Conservation (phyloP, 2,329 filamentous ascomycete genomes). For the Fusarium tupiense region DNA sequence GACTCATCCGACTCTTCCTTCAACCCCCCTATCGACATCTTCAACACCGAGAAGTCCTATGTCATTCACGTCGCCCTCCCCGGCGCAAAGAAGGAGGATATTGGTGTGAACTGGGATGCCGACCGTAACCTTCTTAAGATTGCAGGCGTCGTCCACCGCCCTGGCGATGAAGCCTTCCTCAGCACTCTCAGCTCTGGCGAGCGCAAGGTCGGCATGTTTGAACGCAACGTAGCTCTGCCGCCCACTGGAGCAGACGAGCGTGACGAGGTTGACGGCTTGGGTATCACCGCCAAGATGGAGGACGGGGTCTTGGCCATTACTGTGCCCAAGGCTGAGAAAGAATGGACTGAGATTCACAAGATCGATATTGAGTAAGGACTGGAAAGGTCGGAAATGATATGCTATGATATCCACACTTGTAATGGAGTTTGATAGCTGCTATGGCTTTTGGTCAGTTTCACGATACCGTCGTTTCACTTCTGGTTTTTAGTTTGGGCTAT, state of each 20-base stretch:
- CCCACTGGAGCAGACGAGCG: constrained; percentile 54
- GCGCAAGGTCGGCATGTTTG: constrained; percentile 78
- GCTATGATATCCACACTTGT: constrained; percentile 21
- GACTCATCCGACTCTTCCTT: constrained; percentile 69
- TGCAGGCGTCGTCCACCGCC: constrained; percentile 77
- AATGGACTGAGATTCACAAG: constrained; percentile 70
- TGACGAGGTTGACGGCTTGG: constrained; percentile 71
- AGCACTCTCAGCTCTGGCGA: constrained; percentile 71
- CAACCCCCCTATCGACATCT: constrained; percentile 76
- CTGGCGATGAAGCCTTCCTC: constrained; percentile 75
- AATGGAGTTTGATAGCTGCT: constrained; percentile 22
- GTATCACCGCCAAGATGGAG: constrained; percentile 79
- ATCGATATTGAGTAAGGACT: constrained; percentile 64
- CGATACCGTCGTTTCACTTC: not conserved
- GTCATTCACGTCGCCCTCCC: constrained; percentile 80
- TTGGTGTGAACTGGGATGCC: constrained; percentile 79
- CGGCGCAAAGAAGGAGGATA: constrained; percentile 81
- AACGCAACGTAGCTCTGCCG: constrained; percentile 73
- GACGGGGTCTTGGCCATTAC: constrained; percentile 80
- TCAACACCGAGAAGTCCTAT: constrained; percentile 72
- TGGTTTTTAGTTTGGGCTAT: not conserved
- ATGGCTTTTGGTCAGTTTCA: not conserved
- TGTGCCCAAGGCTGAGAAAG: constrained; percentile 77
- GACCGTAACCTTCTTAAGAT: constrained; percentile 73
- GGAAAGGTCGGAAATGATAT: not conserved